Percentiles rank a stretch among this genome's conserved stretches.
Conservation (phyloP, 371 early-diverging fungal genomes). For the Chytridiales sp. region DNA sequence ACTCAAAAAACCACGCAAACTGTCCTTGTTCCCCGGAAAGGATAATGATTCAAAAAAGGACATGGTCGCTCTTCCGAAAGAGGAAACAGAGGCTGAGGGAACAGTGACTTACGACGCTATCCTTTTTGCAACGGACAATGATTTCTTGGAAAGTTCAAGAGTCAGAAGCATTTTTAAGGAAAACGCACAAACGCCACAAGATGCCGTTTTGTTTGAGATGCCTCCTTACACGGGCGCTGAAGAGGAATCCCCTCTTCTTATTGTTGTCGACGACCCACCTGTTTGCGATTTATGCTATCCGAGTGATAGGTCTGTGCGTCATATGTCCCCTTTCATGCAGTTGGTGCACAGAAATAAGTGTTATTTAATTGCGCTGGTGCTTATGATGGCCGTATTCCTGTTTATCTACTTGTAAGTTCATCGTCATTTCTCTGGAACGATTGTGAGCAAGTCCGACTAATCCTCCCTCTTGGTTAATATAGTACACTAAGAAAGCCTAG, state of each 20-base stretch:
- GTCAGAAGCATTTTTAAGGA: slow-evolving; percentile 47
- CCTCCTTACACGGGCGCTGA: slow-evolving; percentile 41
- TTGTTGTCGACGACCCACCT: slow-evolving; percentile 36
- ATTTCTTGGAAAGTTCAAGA: slow-evolving; percentile 52
- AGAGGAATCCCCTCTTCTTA: slow-evolving; percentile 8
- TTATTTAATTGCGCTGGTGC: slow-evolving; percentile 32
- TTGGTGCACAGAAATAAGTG: slow-evolving; percentile 45
- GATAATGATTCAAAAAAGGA: neutral
- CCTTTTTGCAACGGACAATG: slow-evolving; percentile 57
- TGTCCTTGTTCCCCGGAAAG: no score
- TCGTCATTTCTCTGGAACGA: neutral
- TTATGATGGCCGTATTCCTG: slow-evolving; percentile 25
- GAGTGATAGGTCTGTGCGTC: slow-evolving; percentile 19
- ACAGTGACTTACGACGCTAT: slow-evolving; percentile 45
- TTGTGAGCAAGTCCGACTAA: neutral
- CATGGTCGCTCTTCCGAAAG: neutral
- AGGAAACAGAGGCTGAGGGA: neutral
- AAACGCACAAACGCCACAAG: slow-evolving; percentile 48
- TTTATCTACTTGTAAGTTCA: neutral
- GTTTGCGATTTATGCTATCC: slow-evolving; percentile 53
- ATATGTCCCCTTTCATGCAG: slow-evolving; percentile 21
- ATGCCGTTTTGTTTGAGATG: slow-evolving; percentile 60
- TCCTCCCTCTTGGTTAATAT: no score
- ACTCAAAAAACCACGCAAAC: neutral
- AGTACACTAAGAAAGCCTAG: no score